Percentiles rank a stretch among this genome's conserved stretches.
Conservation (phyloP, 371 early-diverging fungal genomes). For the Capniomyces stellatus region DNA sequence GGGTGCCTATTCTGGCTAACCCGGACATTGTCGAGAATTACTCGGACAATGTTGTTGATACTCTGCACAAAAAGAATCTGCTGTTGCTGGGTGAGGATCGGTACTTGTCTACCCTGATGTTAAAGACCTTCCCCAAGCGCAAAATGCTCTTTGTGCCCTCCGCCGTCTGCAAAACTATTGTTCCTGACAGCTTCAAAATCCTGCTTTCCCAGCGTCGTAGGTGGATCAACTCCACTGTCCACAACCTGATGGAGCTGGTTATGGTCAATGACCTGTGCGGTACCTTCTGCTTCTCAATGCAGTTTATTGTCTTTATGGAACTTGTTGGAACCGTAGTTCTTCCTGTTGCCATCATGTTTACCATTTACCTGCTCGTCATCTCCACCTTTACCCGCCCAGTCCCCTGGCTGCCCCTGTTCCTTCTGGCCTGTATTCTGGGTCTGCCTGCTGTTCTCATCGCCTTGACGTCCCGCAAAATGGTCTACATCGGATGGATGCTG, state of each 20-base stretch:
- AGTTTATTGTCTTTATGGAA: constrained; percentile 95
- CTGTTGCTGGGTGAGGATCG: constrained; percentile 96
- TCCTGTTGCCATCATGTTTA: constrained; percentile 92
- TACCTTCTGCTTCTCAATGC: constrained; percentile 98
- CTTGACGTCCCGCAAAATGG: constrained; percentile 73
- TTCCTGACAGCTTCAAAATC: constrained; percentile 86
- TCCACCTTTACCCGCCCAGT: constrained; percentile 29
- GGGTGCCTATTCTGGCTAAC: constrained; percentile 79
- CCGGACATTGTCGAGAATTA: constrained; percentile 91
- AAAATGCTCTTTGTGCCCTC: constrained; percentile 95
- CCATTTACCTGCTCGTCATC: constrained; percentile 56
- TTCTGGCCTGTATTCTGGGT: constrained; percentile 48
- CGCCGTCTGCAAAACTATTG: constrained; percentile 93
- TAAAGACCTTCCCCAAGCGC: constrained; percentile 89
- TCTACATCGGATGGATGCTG: constrained; percentile 79
- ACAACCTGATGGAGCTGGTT: constrained; percentile 91
- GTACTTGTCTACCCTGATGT: constrained; percentile 96
- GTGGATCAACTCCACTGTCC: constrained; percentile 99
- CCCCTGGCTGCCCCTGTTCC: constrained; percentile 42
- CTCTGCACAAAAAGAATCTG: constrained; percentile 97
- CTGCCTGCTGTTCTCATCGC: constrained; percentile 76
- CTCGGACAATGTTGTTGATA: constrained; percentile 89
- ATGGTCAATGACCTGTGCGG: constrained; percentile 94
- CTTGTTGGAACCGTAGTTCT: constrained; percentile 92
- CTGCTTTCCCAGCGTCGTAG: constrained; percentile 93